Evolutionary conservation across 2,329 filamentous ascomycete genomes (phyloP).

Genomic region (Colletotrichum sp.): DNA sequence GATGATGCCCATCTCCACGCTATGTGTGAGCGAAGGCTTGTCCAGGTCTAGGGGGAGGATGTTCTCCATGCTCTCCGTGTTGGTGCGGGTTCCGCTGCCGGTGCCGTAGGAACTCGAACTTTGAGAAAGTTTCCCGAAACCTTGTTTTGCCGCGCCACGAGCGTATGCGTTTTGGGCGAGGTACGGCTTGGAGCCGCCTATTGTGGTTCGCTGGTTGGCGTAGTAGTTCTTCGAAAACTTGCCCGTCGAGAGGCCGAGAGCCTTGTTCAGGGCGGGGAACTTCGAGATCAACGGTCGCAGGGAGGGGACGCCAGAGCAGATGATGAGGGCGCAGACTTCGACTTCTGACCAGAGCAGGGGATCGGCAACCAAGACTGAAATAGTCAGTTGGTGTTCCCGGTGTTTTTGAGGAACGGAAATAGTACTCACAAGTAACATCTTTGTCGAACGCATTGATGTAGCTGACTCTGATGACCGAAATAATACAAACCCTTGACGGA

Average conservation of each 20-base stretch:
- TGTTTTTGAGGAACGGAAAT: neutral
- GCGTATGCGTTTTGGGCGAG: slow-evolving; percentile 5
- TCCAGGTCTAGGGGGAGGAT: slow-evolving; percentile 3
- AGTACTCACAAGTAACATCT: slow-evolving; percentile 28
- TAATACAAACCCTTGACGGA: slow-evolving; percentile 25
- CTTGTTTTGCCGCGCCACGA: neutral
- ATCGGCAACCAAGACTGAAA: slow-evolving; percentile 27
- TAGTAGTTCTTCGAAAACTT: slow-evolving; percentile 14
- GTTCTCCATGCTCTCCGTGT: slow-evolving; percentile 14
- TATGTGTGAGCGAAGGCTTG: slow-evolving; percentile 5
- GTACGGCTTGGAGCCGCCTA: slow-evolving; percentile 9
- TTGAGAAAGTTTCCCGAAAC: neutral
- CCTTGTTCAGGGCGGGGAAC: slow-evolving; percentile 31
- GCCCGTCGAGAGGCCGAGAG: slow-evolving; percentile 30
- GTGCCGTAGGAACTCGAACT: slow-evolving; percentile 4
- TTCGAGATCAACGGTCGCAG: slow-evolving; percentile 31
- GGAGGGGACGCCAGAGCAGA: slow-evolving; percentile 36
- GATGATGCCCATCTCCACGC: slow-evolving; percentile 18
- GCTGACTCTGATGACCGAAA: slow-evolving; percentile 31
- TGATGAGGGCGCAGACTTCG: slow-evolving; percentile 33
- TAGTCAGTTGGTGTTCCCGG: neutral
- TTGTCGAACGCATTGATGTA: slow-evolving; percentile 26
- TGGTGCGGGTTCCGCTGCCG: neutral
- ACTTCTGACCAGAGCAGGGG: slow-evolving; percentile 34
- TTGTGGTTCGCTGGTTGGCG: slow-evolving; percentile 8